Base-by-base conservation (phyloP, 2,329 filamentous ascomycete genomes). In the Polychaeton citri region DNA sequence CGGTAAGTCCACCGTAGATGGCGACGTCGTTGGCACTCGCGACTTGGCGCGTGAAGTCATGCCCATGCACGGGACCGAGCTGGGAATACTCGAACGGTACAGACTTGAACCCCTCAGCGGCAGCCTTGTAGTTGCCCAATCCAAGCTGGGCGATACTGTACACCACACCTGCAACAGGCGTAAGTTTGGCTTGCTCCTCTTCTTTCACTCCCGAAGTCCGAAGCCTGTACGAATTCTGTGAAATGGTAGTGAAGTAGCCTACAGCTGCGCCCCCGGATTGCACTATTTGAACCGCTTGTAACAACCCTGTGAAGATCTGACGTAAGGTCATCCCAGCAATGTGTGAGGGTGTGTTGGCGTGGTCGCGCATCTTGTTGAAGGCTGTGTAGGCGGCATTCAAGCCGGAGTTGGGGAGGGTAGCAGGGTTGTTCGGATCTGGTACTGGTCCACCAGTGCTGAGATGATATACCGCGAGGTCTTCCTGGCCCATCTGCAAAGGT, bases 1-100 rank as follows among this genome's bases (percentile, higher is more conserved):
- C 84, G 45, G 88, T 80, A 17, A 98, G 73, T 4, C 84, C 87
- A 33, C 88, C 90, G 49, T 96, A 98, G 6, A 90, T 73, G 15
- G 90, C 88, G 16, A 98, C 67, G 50, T 98, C 90, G 53, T 95
- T 95, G 5, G 79, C 72, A 19, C 77, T 86, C 32, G 84, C 68
- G 18, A 93, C 69, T 35, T 82, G 73, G 42, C 76, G 81, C 56
- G 81, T 81, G 39, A 63, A 66, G 50, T 70, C 59, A 40, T 75
- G 54, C 51, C 64, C 57, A 40, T 68, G 53, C n/a, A 63, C 55
- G 2, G 59, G 43, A 19, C 64, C 63, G 17, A 48, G 36, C 9
- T 52, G 57, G 38, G 64, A 45, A 43, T 62, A 68, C 9, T 52
- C 46, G 10, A 71, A 65, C 24, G 82, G 74, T 1, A 74, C 72